Percentiles rank a stretch among this genome's conserved stretches.
phyloP scores from a whole-genome alignment of 163 green algal species.

The Chloromonas sp. region DNA sequence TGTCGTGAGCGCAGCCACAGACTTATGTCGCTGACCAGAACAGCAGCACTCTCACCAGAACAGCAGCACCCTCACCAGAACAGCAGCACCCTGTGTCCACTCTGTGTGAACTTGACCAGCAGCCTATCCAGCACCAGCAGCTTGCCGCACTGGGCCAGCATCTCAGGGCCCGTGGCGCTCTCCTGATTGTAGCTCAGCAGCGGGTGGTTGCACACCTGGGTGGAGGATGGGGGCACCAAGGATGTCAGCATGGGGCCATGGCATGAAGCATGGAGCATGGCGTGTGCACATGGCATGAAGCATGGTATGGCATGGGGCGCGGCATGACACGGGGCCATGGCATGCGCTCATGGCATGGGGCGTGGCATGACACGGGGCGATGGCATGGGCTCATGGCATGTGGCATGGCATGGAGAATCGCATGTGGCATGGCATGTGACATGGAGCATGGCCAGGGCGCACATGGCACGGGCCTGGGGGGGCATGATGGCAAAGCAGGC shows the following conservation, averaged over 20 bases:
- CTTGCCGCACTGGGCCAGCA: constrained; percentile 84
- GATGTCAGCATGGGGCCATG: not conserved
- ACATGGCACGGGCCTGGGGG: too few species aligned
- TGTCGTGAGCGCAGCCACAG: too few species aligned
- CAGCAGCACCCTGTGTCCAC: constrained; percentile 72
- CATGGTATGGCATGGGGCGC: not conserved
- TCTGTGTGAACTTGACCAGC: constrained; percentile 84
- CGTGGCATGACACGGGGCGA: too few species aligned
- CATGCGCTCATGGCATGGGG: too few species aligned
- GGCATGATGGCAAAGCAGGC: too few species aligned
- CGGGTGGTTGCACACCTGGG: constrained; percentile 93
- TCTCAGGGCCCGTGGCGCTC: constrained; percentile 7
- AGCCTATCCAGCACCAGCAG: constrained; percentile 86
- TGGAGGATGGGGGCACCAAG: not conserved
- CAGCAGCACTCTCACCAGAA: too few species aligned
- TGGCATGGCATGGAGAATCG: too few species aligned
- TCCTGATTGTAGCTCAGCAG: constrained; percentile 70
- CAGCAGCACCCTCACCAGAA: constrained; percentile 46
- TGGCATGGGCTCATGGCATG: too few species aligned
- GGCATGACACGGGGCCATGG: too few species aligned
- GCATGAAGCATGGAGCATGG: not conserved
- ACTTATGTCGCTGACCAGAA: too few species aligned
- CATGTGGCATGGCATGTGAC: too few species aligned
- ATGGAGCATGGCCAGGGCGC: too few species aligned
- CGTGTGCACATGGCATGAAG: not conserved